Base-by-base conservation (phyloP, 2,329 filamentous ascomycete species). In the Colletotrichum endophyticum region DNA sequence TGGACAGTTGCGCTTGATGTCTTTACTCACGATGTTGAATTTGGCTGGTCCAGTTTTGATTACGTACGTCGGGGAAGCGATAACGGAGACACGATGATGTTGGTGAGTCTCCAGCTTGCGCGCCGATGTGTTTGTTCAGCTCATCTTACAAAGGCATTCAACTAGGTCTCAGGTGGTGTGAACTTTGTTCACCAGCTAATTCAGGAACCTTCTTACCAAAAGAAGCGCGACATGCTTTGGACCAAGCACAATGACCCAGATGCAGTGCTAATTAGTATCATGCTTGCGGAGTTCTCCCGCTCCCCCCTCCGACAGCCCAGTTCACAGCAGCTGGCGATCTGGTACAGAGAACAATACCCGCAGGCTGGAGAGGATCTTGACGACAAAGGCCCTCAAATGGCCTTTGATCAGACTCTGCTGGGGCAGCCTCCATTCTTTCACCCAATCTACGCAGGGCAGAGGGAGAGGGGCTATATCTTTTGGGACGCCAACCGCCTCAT, bases 181-280 rank as follows among this genome's bases (percentile, higher is more conserved):
- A 53, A 5, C n/a, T 53, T 53, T 2, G 0, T 53, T 53, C 44
- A 53, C 11, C n/a, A 8, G 12, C 44, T 53, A 1, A 22, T 25
- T 7, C 44, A 53, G 1, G n/a, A 53, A 25, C 0, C 44, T 22
- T 53, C 44, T 1, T 53, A 53, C 44, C 11, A 13, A 13, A 2
- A 3, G 0, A 53, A 22, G 44, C 44, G 44, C 44, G 11, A 22
- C 44, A 2, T 53, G 0, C n/a, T 53, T 13, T 53, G 44, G 39
- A 16, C 8, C 5, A n/a, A n/a, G 19, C 9, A n/a, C 8, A 12
- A 16, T n/a, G 39, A n/a, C 0, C 0, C 9, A 16, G n/a, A n/a
- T 12, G 8, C 19, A 44, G 39, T n/a, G 39, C 19, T n/a, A 12
- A 6, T 49, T 3, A n/a, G 27, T 8, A 59, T 13, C 8, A 16